These are phyloP conservation scores for Schizonepeta tenuifolia DNA, from an alignment of 257 asterid species.

Conservation along the genomic window DNA sequence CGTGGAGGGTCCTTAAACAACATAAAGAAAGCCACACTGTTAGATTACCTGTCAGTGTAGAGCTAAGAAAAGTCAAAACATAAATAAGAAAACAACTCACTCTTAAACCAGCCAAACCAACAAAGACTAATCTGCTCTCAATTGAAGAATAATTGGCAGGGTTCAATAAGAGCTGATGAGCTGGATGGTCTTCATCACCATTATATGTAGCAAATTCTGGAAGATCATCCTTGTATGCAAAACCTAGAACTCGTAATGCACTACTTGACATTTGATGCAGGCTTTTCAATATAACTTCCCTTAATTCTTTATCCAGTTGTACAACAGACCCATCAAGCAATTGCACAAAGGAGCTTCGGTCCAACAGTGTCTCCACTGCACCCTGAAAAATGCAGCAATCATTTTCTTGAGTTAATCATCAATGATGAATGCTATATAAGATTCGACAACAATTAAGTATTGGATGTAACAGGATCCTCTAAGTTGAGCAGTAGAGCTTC, in stretches of 20 bases:
- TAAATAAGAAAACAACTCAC: constrained; percentile 53
- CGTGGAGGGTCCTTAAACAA: constrained; percentile 90
- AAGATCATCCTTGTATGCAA: constrained; percentile 79
- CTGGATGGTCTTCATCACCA: constrained; percentile 97
- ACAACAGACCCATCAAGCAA: constrained; percentile 78
- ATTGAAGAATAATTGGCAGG: constrained; percentile 85
- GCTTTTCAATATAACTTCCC: constrained; percentile 62
- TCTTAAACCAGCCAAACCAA: constrained; percentile 91
- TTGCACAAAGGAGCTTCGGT: constrained; percentile 89
- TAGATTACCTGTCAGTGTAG: not conserved
- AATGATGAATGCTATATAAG: constrained; percentile 9
- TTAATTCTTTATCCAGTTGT: constrained; percentile 57
- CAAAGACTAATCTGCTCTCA: constrained; percentile 85
- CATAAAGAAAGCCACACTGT: constrained; percentile 11
- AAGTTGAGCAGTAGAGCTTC: constrained; percentile 5
- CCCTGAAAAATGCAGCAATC: constrained; percentile 57
- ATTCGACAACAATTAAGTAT: not conserved
- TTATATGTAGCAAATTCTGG: constrained; percentile 74
- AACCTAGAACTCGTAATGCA: constrained; percentile 91
- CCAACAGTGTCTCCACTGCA: constrained; percentile 91
- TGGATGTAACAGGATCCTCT: not conserved
- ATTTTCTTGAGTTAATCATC: constrained; percentile 12
- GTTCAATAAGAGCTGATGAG: constrained; percentile 79
- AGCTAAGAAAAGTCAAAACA: constrained; percentile 3
- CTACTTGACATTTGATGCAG: constrained; percentile 79